Base-by-base conservation (phyloP, 1,139 yeast genomes). In the Yamadazyma kanchanaburiensis region DNA sequence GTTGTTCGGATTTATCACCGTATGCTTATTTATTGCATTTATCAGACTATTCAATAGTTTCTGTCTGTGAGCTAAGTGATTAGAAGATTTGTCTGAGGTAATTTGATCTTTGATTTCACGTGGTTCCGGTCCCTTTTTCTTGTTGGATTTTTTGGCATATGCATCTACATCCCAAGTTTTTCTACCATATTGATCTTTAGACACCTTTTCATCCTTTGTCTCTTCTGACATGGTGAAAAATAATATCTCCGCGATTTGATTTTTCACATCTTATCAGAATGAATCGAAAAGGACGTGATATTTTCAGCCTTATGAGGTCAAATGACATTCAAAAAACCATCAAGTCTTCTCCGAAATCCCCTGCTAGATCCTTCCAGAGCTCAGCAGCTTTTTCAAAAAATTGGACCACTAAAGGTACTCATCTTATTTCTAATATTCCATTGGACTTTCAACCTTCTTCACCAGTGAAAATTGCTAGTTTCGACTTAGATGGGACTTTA, bases 401-500 rank as follows among this genome's bases (percentile, higher is more conserved):
- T 14, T 64, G 70, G 70, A 45, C 38, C 32, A 46, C 48, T 11
- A 38, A 42, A 2, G 67, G 68, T 2, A 56, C 68, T 4, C 66
- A 65, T 41, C 38, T 67, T 22, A 52, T 66, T 8, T 40, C 46
- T 4, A 58, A 63, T 31, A 34, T 53, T 0, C 71, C 73, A 1
- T 10, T 7, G 10, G 9, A 10, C 20, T 10, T 18, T 7, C 20
- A 18, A 18, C 22, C 25, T 15, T 18, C 29, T 7, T 24, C 12
- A 4, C 26, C 26, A 12, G 37, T 62, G 8, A 66, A 64, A 37
- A 51, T 83, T 1, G 86, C 87, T 0, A 81, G 83, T 0, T 86
- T 86, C 49, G 95, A 86, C 51, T 58, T 86, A 28, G 95, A 86
- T 55, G 77, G 73, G 1, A 86, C 95, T 0, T 45, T 86, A n/a